Conservation (phyloP, 371 early-diverging fungal genomes). For the Mortierella sp. region DNA sequence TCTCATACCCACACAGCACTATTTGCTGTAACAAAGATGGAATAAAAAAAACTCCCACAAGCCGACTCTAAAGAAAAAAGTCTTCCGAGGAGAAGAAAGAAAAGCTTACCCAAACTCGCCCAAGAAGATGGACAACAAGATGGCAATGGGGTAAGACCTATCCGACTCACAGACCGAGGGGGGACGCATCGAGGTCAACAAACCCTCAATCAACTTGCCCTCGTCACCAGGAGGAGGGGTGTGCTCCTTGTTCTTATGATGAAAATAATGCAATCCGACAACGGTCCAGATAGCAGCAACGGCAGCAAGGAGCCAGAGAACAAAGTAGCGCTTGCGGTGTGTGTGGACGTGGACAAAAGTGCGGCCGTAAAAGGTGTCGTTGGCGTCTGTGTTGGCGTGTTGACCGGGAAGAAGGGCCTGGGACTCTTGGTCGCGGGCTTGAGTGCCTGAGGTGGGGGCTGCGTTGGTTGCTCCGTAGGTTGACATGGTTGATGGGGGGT, state of each 20-base stretch:
- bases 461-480: conserved; percentile 32
- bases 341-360: conserved; percentile 33
- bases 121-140: conserved; percentile 45
- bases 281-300: conserved; percentile 33
- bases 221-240: conserved; percentile 6
- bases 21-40: too few relatives aligned
- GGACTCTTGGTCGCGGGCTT: conserved; percentile 31
- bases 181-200: conserved; percentile 1
- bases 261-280: conserved; percentile 33
- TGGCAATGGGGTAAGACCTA: conserved; percentile 45
- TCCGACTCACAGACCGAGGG: conserved; percentile 40
- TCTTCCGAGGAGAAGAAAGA: neutral
- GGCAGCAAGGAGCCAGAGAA: conserved; percentile 35
- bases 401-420: conserved; percentile 28
- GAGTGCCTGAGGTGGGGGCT: neutral
- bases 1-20: neutral
- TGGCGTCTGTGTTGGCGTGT: conserved; percentile 20
- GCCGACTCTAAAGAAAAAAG: neutral
- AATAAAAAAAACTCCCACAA: too few relatives aligned
- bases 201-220: neutral
- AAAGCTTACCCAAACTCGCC: conserved; percentile 37
- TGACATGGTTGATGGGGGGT: neutral
- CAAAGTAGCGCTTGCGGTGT: conserved; percentile 47
- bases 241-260: conserved; percentile 28
- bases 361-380: conserved; percentile 48